Base-by-base conservation (phyloP, 2,329 filamentous ascomycete genomes). In the Aspergillus fischeri region DNA sequence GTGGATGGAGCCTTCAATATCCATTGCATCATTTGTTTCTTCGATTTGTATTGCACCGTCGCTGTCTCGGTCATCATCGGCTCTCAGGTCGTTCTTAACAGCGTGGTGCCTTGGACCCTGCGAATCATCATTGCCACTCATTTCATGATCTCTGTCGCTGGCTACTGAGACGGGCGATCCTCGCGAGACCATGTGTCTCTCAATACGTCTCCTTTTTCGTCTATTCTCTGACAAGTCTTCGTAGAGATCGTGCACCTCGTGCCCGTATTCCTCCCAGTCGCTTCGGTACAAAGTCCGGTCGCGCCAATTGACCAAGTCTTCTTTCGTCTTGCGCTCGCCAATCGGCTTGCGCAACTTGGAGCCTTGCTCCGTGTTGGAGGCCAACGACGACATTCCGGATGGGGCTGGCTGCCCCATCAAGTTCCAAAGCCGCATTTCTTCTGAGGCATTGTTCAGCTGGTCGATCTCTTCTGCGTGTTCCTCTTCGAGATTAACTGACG, bases 231-330 rank as follows among this genome's bases (percentile, higher is more conserved):
- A 58, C 49, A 76, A 54, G 1, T 71, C 67, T 9, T 71, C 66
- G 17, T 71, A 63, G 5, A 73, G 49, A 21, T 72, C 62, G 10
- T 65, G 51, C 1, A 64, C 56, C 7, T 67, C 67, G 38, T 65
- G 60, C 1, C 71, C 71, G 55, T 71, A 73, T n/a, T 70, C 69
- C 63, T 84, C 81, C 82, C 83, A 85, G 32, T 78, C 74, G 20
- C 76, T 73, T 49, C 72, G 75, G 52, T 80, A 82, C 1, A 79
- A 65, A 1, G 75, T 71, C 51, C 69, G 72, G 27, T 73, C 72
- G 52, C 79, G 75, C 83, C 83, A 85, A 51, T 78, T 70, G n/a
- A 71, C 64, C 9, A 75, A 54, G 10, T 78, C 74, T 49, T 74
- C 62, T 54, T 61, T 63, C 53, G 62, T 62, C 65, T 70, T 74